Evolutionary conservation across 1,139 yeast genomes (phyloP).

Genomic region (Tardiomyces digboiensis): DNA sequence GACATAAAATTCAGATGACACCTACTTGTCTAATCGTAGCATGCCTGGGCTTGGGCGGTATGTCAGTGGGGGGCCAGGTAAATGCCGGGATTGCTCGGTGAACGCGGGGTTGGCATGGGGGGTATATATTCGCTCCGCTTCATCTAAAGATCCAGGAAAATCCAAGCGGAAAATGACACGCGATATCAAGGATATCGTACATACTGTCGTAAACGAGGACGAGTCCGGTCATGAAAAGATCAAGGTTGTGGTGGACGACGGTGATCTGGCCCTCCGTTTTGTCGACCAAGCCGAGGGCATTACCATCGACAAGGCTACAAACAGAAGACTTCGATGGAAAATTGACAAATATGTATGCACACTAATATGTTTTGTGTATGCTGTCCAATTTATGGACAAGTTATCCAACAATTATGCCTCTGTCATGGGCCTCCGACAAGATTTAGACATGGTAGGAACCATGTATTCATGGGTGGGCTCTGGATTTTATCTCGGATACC

Average conservation of each 20-base stretch:
- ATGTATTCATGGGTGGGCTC: constrained; percentile 41
- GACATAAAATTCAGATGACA: too few species aligned
- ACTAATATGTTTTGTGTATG: constrained; percentile 1
- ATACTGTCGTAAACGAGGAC: not conserved
- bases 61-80: too few species aligned
- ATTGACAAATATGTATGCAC: not conserved
- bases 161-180: too few species aligned
- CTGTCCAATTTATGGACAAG: constrained; percentile 25
- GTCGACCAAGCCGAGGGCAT: not conserved
- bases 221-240: not conserved
- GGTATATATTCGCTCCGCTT: too few species aligned
- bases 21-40: too few species aligned
- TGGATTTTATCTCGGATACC: constrained; percentile 37
- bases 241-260: not conserved
- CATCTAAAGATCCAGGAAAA: too few species aligned
- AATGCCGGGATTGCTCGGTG: too few species aligned
- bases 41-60: too few species aligned
- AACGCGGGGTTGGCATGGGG: too few species aligned
- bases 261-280: not conserved
- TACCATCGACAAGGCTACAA: not conserved
- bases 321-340: not conserved
- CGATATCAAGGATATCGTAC: not conserved
- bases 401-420: constrained; percentile 35
- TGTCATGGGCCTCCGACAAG: constrained; percentile 33
- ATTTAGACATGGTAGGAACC: constrained; percentile 29